Base-by-base conservation (phyloP, 176 grass and related monocot genomes). In the Leersia perrieri region DNA sequence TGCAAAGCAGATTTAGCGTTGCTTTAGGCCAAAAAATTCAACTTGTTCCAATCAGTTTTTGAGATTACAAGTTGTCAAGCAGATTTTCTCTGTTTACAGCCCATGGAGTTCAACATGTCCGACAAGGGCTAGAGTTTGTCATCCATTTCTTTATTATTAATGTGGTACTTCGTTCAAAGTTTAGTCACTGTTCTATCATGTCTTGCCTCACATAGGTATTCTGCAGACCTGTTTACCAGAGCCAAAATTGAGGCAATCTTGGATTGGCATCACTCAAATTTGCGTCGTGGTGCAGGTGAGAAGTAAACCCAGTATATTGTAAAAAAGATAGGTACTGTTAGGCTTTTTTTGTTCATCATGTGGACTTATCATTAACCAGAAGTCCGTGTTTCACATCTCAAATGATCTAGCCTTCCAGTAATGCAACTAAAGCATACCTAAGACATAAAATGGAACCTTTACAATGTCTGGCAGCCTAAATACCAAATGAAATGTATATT, bases 221-320 rank as follows among this genome's bases (percentile, higher is more conserved):
- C 95, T 11, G 76, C 86, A 20, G 95, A 98, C 82, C 75, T 98
- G 66, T 89, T 86, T 15, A 93, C 57, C 3, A 91, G 88, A 93
- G 95, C 92, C 7, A 98, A 94, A 84, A 33, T 91, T n/a, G 85
- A 98, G 63, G 87, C 95, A 8, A 82, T 94, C 73, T 89, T 98
- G 83, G 95, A 98, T 90, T 98, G 95, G 95, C 92, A 98, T 85
- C 95, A 94, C 80, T 73, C 86, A 4, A 98, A 98, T 78, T 76
- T 94, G 64, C 89, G 95, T 7, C 88, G 73, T 74, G 90, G 92
- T 82, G 39, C 88, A 81, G 85, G 92, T 97, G 66, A 71, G 67
- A 72, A 73, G n/a, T 58, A 9, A 58, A 1, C 16, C 29, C 38
- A 25, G 20, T 6, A 23, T 29, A 33, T 44, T 60, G 18, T 33